These are phyloP conservation scores for Solanum pennellii DNA, from an alignment of 257 asterid genomes.

Conservation along the genomic window DNA sequence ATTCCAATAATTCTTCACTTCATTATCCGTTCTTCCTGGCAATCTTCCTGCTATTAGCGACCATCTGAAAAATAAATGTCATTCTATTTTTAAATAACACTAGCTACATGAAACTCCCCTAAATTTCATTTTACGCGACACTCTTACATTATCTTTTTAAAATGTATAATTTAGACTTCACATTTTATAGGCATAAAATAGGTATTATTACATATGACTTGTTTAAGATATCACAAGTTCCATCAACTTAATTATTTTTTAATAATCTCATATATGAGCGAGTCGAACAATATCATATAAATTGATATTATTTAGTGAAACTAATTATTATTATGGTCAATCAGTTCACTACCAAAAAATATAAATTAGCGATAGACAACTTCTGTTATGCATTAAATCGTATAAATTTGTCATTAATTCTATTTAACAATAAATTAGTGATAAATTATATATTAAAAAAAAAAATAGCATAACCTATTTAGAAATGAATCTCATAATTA, in stretches of 20 bases:
- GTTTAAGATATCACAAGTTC: background rate
- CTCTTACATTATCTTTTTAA: background rate
- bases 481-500: background rate
- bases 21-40: slow-evolving; percentile 10
- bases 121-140: background rate
- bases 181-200: background rate
- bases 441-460: no score
- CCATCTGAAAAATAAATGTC: slow-evolving; percentile 3
- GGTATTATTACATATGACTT: background rate
- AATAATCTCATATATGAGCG: no score
- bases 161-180: background rate
- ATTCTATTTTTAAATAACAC: background rate
- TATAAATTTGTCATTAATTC: background rate
- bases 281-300: no score
- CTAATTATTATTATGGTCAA: no score
- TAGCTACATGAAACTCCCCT: background rate
- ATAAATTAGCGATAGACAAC: no score
- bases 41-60: slow-evolving; percentile 15
- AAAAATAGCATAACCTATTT: background rate
- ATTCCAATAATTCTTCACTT: slow-evolving; percentile 22
- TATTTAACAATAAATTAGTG: background rate
- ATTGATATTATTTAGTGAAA: no score
- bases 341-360: no score
- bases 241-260: background rate
- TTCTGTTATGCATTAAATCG: background rate